Conservation (phyloP, 768 basidiomycete genomes). For the Bullera alba region DNA sequence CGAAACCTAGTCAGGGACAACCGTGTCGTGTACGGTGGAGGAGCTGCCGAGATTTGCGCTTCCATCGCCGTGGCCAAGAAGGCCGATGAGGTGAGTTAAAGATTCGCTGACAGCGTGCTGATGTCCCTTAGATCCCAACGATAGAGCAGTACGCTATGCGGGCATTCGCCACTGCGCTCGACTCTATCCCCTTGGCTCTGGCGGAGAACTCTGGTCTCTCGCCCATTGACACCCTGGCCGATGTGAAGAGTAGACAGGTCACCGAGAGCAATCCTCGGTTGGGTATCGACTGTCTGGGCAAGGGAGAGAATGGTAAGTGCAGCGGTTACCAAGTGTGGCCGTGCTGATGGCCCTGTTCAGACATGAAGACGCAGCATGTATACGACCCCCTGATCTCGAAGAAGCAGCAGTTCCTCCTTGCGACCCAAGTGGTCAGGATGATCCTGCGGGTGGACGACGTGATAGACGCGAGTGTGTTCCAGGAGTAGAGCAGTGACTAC, state of each 20-base stretch:
- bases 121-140: constrained; percentile 67
- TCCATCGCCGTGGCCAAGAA: constrained; percentile 87
- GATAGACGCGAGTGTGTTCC: constrained; percentile 23
- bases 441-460: constrained; percentile 47
- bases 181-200: constrained; percentile 88
- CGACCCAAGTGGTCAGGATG: constrained; percentile 54
- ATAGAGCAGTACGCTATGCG: constrained; percentile 99
- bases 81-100: constrained; percentile 69
- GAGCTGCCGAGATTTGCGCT: constrained; percentile 94
- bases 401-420: constrained; percentile 89
- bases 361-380: constrained; percentile 96
- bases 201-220: constrained; percentile 96
- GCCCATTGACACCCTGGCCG: constrained; percentile 93
- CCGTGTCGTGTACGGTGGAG: constrained; percentile 95
- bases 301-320: constrained; percentile 74
- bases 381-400: constrained; percentile 97
- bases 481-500: not conserved
- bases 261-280: constrained; percentile 72
- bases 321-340: not conserved
- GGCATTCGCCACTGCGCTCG: constrained; percentile 92
- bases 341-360: constrained; percentile 51
- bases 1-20: constrained; percentile 92
- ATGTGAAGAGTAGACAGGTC: constrained; percentile 88
- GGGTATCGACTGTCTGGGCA: constrained; percentile 86
- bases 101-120: not conserved